Conservation (phyloP, 1,284 basidiomycete genomes). For the Cerrena zonata region DNA sequence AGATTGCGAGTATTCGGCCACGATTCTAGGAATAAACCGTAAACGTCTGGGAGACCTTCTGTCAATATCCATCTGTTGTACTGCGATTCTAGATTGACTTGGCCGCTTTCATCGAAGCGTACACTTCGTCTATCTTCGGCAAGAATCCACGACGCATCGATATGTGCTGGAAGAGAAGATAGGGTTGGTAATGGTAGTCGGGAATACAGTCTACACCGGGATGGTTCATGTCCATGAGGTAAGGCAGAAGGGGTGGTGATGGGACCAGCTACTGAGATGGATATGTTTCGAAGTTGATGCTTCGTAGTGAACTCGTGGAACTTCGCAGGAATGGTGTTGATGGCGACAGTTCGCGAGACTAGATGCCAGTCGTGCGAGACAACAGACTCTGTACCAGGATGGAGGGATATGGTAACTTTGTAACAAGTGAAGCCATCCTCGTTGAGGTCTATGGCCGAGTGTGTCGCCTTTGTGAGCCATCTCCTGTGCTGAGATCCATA, state of each 20-base stretch:
- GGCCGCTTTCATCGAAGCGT: constrained; percentile 25
- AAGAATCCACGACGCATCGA: constrained; percentile 29
- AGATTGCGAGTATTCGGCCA: constrained; percentile 14
- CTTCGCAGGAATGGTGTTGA: too few species aligned
- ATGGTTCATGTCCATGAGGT: constrained; percentile 4
- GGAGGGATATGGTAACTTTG: not conserved
- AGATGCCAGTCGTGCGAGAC: too few species aligned
- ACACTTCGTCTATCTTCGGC: constrained; percentile 32
- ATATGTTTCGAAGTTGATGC: constrained; percentile 1
- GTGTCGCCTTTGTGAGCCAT: not conserved
- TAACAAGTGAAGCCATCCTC: not conserved
- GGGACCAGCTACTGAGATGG: constrained; percentile 9
- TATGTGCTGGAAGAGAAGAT: constrained; percentile 27
- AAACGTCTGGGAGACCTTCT: constrained; percentile 31
- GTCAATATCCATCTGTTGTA: constrained; percentile 41
- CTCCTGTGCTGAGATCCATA: not conserved
- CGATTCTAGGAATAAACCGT: constrained; percentile 30
- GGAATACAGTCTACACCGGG: constrained; percentile 19
- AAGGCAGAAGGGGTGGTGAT: too few species aligned
- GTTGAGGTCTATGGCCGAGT: not conserved
- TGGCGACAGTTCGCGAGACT: not conserved
- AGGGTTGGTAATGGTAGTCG: constrained; percentile 25
- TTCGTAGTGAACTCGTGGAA: not conserved
- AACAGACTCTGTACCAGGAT: constrained; percentile 1
- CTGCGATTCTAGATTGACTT: constrained; percentile 24